Evolutionary conservation across 2,329 filamentous ascomycete species (phyloP), one percentile per base, ranked within the genome.

Genomic region (Pseudovirgaria hyperparasitica): DNA sequence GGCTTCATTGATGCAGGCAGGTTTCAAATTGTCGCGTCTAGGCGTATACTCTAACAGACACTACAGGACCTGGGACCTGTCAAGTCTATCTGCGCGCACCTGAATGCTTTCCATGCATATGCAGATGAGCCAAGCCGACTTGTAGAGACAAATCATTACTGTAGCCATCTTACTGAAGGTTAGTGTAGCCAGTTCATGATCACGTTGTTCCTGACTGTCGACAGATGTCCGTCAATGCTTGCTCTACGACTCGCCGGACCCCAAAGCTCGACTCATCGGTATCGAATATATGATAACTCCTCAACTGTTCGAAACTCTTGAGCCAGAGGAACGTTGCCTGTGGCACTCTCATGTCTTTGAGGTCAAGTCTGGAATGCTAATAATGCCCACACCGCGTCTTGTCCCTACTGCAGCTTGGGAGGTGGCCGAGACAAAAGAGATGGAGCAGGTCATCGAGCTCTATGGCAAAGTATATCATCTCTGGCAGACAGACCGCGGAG

Each of bases 101-200:
- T 92, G 1, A 86, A 90, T 42, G 82, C 81, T n/a, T 86, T 86
- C 45, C 84, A 92, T 45, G 72, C 76, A 25, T 90, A 90, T 45
- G 76, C 75, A n/a, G 65, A 72, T 15, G 78, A 87, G 23, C 72
- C 75, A 0, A 65, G 58, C 2, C 72, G 79, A 9, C 65, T 61
- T 20, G 74, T 92, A 2, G 81, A 90, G 48, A 62, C 82, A 1
- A 85, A 90, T 45, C 82, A 92, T 51, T 92, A 90, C 55, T 92
- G 84, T 48, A 68, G 76, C 1, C 82, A 90, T 42, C 42, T 90
- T 4, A 84, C 68, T 34, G 66, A 76, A 42, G 60, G 61, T 65
- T n/a, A n/a, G n/a, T n/a, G n/a, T n/a, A n/a, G n/a, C n/a, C n/a
- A n/a, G n/a, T 13, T 16, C 13, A 32, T 9, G 20, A 22, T 19